Conservation (phyloP, 768 basidiomycete genomes). For the Naganishia friedmannii region DNA sequence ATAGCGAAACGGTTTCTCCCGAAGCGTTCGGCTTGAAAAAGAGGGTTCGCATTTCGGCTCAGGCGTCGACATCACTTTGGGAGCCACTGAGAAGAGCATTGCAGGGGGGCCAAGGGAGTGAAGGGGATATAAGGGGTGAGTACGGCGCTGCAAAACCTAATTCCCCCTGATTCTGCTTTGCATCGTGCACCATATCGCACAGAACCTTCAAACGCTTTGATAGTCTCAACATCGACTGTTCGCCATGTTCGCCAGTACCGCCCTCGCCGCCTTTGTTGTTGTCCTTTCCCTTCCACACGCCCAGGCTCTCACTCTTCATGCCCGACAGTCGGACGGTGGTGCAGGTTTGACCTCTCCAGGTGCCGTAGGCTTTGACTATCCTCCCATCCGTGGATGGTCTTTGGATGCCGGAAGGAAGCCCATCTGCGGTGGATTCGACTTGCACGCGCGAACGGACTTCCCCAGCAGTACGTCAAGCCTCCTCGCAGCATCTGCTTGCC, state of each 20-base stretch:
- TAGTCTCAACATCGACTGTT: neutral
- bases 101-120: neutral
- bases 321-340: constrained; percentile 19
- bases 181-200: neutral
- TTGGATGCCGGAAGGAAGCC: constrained; percentile 17
- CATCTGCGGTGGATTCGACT: constrained; percentile 18
- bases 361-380: constrained; percentile 14
- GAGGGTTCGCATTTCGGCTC: neutral
- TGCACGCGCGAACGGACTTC: constrained; percentile 17
- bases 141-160: neutral
- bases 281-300: neutral
- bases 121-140: neutral
- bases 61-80: neutral
- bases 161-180: neutral
- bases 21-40: neutral
- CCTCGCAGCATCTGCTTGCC: neutral
- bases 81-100: neutral
- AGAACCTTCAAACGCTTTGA: neutral
- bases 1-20: constrained; percentile 22
- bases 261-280: neutral
- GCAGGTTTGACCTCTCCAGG: constrained; percentile 5
- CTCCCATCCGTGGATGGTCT: constrained; percentile 14
- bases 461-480: neutral
- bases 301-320: constrained; percentile 3
- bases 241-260: neutral